These are phyloP conservation scores for Hylodesmum podocarpum DNA, from an alignment of 306 rosid species.

Conservation along the genomic window DNA sequence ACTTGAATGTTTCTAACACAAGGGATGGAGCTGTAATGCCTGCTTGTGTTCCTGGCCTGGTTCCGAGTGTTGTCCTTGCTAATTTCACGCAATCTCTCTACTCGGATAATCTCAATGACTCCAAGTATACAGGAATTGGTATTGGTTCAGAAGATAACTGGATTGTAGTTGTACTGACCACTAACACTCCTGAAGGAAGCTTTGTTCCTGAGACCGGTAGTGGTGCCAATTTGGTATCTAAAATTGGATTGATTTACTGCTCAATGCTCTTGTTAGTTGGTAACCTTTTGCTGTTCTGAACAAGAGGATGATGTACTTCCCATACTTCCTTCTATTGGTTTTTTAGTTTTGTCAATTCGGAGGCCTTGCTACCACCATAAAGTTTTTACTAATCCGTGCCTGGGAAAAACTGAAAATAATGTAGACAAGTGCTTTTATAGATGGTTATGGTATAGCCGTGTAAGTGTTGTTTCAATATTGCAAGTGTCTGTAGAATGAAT, in stretches of 20 bases:
- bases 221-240: conserved; percentile 41
- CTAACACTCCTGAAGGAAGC: conserved; percentile 78
- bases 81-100: conserved; percentile 85
- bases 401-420: conserved; percentile 12
- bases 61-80: conserved; percentile 58
- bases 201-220: conserved; percentile 40
- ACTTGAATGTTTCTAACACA: conserved; percentile 76
- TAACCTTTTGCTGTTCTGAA: conserved; percentile 44
- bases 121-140: conserved; percentile 71
- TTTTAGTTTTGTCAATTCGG: conserved; percentile 1
- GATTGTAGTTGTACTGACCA: conserved; percentile 81
- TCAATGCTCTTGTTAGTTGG: conserved; percentile 48
- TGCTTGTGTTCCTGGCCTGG: conserved; percentile 77
- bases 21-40: conserved; percentile 82
- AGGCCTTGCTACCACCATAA: conserved; percentile 12
- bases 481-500: conserved; percentile 26
- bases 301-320: conserved; percentile 20
- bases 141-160: conserved; percentile 78
- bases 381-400: neutral
- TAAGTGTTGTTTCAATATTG: conserved; percentile 19
- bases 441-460: conserved; percentile 13
- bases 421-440: neutral
- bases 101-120: conserved; percentile 65
- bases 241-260: conserved; percentile 41
- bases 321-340: neutral